Evolutionary conservation across 495 filamentous ascomycete genomes (phyloP), one percentile per base, ranked within the genome.

Genomic region (Penicillium taxi): DNA sequence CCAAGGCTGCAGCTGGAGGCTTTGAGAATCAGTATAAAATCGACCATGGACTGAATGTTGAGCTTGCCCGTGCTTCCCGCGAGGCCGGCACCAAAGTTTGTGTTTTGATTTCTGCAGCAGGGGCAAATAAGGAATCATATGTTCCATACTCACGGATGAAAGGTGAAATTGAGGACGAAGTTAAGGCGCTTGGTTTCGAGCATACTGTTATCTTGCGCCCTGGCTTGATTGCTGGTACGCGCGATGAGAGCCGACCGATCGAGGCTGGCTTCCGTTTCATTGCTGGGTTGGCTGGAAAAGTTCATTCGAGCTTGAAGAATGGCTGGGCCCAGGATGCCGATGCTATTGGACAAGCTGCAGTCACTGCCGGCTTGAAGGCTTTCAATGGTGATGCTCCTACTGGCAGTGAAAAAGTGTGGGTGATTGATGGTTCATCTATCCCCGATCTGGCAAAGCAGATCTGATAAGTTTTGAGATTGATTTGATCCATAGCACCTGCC

Each of bases 11-110:
- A 21, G 82, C 81, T 0, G 83, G 83, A 19, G 73, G 80, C 26
- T 69, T 86, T 42, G 74, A 74, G 22, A 78, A 80, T 45, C 84
- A 87, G 55, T 77, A 81, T 51, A 82, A 82, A 47, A 76, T 88
- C 24, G 84, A 88, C 56, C 73, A 82, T 56, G 81, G 81, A 52
- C 63, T 86, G 19, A 84, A 85, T 55, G 53, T 87, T 28, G 75
- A 81, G 41, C 54, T 84, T 26, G 82, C 82, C 12, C 68, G 69
- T 31, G 72, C 78, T 1, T 82, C 84, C 29, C 80, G 70, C 44
- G 63, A 70, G 8, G 73, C 73, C 13, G 81, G 82, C 2, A 67
- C 72, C 13, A 72, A 75, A 42, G 75, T 72, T 22, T 87, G 76
- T 47, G 80, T 86, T 2, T 71, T 89, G 38, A 67, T 86, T 24